phyloP scores from a whole-genome alignment of 352 stramenopile genomes.

The Phytophthora vignae region DNA sequence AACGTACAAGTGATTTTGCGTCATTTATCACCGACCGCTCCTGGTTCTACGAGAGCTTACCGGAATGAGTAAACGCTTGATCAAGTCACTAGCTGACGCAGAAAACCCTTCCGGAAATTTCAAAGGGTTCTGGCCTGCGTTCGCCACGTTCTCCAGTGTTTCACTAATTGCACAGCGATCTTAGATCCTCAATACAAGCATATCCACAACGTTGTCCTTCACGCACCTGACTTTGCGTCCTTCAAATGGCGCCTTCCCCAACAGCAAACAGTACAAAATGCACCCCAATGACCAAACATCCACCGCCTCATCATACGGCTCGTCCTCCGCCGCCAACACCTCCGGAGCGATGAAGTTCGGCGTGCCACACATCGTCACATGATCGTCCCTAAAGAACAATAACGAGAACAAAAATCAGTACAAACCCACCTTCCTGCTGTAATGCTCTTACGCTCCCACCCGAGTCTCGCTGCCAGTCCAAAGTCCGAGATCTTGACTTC shows the following conservation, averaged over 20 bases:
- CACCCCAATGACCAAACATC: constrained; percentile 88
- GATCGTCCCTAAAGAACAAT: constrained; percentile 44
- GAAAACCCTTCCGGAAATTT: constrained; percentile 66
- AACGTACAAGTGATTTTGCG: neutral
- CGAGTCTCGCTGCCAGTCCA: constrained; percentile 68
- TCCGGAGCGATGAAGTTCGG: constrained; percentile 88
- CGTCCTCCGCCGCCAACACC: constrained; percentile 50
- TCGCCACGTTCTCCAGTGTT: constrained; percentile 75
- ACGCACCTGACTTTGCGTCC: constrained; percentile 57
- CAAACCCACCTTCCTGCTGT: neutral
- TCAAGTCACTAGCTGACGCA: constrained; percentile 60
- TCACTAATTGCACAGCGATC: constrained; percentile 40
- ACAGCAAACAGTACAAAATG: constrained; percentile 76
- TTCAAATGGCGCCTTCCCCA: constrained; percentile 78
- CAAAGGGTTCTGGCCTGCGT: constrained; percentile 49
- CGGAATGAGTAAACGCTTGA: constrained; percentile 63
- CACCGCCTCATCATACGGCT: constrained; percentile 67
- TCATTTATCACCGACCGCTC: neutral
- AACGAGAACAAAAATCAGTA: neutral
- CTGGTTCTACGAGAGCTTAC: constrained; percentile 29
- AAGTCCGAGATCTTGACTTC: constrained; percentile 83
- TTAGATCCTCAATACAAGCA: neutral
- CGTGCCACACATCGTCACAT: constrained; percentile 80
- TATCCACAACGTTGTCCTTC: neutral
- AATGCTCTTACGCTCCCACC: constrained; percentile 28